Evolutionary conservation across 2,329 filamentous ascomycete genomes (phyloP).

Genomic region (Colletotrichum navitas): DNA sequence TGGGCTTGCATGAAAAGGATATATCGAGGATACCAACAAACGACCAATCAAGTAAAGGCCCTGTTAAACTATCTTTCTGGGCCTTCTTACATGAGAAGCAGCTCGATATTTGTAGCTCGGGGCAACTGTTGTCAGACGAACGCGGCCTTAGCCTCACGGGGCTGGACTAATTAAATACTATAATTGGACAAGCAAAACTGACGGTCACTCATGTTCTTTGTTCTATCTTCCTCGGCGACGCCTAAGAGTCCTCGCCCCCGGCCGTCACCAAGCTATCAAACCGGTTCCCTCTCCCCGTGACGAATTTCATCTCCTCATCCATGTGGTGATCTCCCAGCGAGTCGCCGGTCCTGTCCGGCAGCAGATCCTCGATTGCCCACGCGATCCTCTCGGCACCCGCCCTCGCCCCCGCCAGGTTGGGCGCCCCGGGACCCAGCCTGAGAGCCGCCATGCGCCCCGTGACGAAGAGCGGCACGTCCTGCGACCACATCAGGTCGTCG

Average conservation of each 20-base stretch:
- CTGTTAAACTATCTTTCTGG: too few relatives aligned
- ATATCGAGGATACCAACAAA: too few relatives aligned
- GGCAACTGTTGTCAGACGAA: background rate
- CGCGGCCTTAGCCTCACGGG: background rate
- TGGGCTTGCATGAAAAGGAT: too few relatives aligned
- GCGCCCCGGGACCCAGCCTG: constrained; percentile 77
- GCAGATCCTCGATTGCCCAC: constrained; percentile 74
- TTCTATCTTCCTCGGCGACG: background rate
- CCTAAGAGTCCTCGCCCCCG: constrained; percentile 32
- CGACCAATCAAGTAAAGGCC: too few relatives aligned
- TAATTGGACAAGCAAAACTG: background rate
- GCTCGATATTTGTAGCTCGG: background rate
- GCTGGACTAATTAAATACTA: background rate
- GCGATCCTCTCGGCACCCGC: constrained; percentile 79
- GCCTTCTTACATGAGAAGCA: background rate
- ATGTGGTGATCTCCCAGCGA: background rate
- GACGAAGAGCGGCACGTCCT: constrained; percentile 79
- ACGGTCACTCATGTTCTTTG: background rate
- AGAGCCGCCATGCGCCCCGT: constrained; percentile 77
- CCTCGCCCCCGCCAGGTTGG: constrained; percentile 80
- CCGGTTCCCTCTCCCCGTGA: constrained; percentile 40
- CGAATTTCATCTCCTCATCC: constrained; percentile 39
- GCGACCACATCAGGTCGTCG: constrained; percentile 81
- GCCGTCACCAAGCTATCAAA: constrained; percentile 29
- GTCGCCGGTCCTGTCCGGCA: constrained; percentile 47